Percentiles rank a stretch among this genome's conserved stretches.
Conservation (phyloP, 2,329 filamentous ascomycete species). For the Fusarium tricinctum region DNA sequence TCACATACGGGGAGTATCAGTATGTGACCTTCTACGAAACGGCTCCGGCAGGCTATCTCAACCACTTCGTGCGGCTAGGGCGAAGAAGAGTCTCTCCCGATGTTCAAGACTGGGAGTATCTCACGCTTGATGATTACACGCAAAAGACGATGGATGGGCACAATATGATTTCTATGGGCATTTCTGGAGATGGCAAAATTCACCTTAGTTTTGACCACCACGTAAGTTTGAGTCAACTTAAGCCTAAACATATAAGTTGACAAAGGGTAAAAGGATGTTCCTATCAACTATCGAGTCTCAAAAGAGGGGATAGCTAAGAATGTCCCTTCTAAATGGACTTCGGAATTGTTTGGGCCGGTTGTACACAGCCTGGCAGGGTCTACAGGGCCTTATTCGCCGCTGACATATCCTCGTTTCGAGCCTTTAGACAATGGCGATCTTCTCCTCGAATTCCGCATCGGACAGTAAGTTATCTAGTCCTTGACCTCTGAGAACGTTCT, state of each 20-base stretch:
- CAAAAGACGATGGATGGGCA: conserved; percentile 41
- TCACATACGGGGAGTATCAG: conserved; percentile 35
- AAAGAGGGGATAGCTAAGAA: conserved; percentile 18
- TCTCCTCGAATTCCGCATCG: conserved; percentile 32
- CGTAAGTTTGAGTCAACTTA: conserved; percentile 2
- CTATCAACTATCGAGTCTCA: conserved; percentile 33
- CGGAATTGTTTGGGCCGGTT: conserved; percentile 27
- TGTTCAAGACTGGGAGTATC: conserved; percentile 28
- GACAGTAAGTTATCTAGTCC: conserved; percentile 13
- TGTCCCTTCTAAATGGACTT: conserved; percentile 17
- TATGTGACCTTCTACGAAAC: conserved; percentile 41
- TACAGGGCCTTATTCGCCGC: conserved; percentile 18
- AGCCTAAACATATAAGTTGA: neutral
- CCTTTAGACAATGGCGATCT: conserved; percentile 26
- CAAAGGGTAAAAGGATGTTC: conserved; percentile 13
- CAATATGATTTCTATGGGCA: conserved; percentile 42
- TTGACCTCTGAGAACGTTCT: rapidly evolving
- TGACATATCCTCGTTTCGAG: conserved; percentile 37
- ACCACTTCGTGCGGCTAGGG: conserved; percentile 32
- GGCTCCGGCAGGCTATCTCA: conserved; percentile 19
- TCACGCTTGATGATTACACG: conserved; percentile 26
- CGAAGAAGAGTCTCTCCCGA: conserved; percentile 15
- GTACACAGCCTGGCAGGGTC: conserved; percentile 28
- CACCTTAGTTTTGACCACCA: conserved; percentile 42
- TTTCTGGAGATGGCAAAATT: conserved; percentile 38